A percentile compares a stretch with the other conserved stretches of the same genome.
phyloP scores from a whole-genome alignment of 495 filamentous ascomycete genomes.

The Hypomontagnella monticulosa region DNA sequence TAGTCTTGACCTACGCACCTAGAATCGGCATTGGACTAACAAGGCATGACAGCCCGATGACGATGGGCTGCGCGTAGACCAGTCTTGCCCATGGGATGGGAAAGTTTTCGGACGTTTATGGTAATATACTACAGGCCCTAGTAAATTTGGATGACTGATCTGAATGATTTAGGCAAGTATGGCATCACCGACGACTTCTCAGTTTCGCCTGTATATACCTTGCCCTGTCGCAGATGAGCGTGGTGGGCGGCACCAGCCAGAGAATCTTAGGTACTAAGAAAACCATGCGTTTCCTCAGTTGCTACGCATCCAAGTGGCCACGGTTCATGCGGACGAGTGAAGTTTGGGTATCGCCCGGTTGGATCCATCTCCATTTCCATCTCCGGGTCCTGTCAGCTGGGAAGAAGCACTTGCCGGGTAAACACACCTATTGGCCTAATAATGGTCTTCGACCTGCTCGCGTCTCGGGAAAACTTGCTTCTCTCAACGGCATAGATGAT shows the following conservation, averaged over 20 bases:
- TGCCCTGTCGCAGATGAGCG: slow-evolving; percentile 22
- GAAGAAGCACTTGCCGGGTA: slow-evolving; percentile 14
- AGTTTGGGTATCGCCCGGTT: slow-evolving; percentile 31
- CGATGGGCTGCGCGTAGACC: slow-evolving; percentile 19
- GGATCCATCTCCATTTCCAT: slow-evolving; percentile 33
- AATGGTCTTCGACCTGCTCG: slow-evolving; percentile 29
- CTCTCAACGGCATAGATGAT: slow-evolving; percentile 20
- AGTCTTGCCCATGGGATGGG: slow-evolving; percentile 30
- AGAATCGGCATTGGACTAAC: background rate
- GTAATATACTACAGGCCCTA: slow-evolving; percentile 1
- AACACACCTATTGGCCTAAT: background rate
- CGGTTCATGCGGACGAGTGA: slow-evolving; percentile 30
- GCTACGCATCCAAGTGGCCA: slow-evolving; percentile 27
- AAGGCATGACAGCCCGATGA: slow-evolving; percentile 12
- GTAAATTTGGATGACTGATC: no score
- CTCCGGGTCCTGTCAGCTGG: slow-evolving; percentile 25
- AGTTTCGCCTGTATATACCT: slow-evolving; percentile 35
- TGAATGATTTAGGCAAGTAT: slow-evolving; percentile 19
- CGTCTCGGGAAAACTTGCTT: slow-evolving; percentile 18
- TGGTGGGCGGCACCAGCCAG: slow-evolving; percentile 18
- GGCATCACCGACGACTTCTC: slow-evolving; percentile 25
- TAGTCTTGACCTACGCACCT: background rate
- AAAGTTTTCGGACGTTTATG: slow-evolving; percentile 30
- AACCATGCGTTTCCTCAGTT: slow-evolving; percentile 19
- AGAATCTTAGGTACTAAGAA: slow-evolving; percentile 27